Conservation (phyloP, 305 asterid genomes). For the Fraxinus angustifolia region DNA sequence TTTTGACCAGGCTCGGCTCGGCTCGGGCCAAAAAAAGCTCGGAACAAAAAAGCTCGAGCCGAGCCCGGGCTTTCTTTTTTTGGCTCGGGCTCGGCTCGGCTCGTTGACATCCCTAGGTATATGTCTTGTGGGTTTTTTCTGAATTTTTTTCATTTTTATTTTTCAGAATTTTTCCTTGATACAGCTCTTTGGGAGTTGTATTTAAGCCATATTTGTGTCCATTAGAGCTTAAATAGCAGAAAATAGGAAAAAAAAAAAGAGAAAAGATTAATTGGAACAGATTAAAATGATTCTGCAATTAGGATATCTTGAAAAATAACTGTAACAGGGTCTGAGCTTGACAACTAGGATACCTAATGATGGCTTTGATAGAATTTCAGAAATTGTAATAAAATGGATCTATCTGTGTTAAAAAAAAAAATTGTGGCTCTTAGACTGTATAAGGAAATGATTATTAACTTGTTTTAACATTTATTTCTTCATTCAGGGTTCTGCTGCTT, state of each 20-base stretch:
- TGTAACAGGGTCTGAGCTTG: no score
- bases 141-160: no score
- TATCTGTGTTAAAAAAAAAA: no score
- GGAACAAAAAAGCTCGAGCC: no score
- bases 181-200: neutral
- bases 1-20: no score
- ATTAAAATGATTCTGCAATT: no score
- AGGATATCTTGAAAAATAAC: no score
- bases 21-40: no score
- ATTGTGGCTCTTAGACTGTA: neutral
- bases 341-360: neutral
- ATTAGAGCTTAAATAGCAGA: neutral
- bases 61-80: no score
- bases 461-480: neutral
- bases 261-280: neutral
- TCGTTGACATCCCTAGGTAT: no score
- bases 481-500: neutral
- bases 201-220: neutral
- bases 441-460: neutral
- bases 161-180: neutral
- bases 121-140: neutral
- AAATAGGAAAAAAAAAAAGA: neutral
- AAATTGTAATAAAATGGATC: neutral
- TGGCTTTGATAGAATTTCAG: neutral
- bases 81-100: no score